A percentile compares a stretch with the other conserved stretches of the same genome.
These are phyloP conservation scores for Phytophthora nicotianae DNA, from an alignment of 352 stramenopile genomes.

Conservation along the genomic window DNA sequence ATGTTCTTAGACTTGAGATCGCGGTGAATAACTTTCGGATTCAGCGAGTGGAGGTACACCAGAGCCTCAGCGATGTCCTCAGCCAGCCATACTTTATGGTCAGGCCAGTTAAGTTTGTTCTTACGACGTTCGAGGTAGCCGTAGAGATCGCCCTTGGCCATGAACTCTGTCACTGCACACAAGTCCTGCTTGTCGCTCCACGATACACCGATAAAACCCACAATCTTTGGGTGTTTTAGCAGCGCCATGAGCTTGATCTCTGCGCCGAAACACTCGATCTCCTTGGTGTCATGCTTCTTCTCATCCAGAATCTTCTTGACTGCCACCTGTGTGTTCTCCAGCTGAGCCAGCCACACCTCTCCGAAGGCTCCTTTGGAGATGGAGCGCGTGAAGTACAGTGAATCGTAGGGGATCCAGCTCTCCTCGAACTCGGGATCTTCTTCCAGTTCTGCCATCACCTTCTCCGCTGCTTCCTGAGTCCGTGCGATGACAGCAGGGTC, in stretches of 20 bases:
- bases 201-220: slow-evolving; percentile 52
- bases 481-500: slow-evolving; percentile 31
- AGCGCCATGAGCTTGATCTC: slow-evolving; percentile 61
- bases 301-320: slow-evolving; percentile 86
- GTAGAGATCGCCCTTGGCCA: slow-evolving; percentile 56
- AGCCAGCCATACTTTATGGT: slow-evolving; percentile 43
- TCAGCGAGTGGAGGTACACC: slow-evolving; percentile 83
- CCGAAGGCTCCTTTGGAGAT: slow-evolving; percentile 82
- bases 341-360: slow-evolving; percentile 81
- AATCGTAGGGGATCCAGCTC: slow-evolving; percentile 68
- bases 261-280: slow-evolving; percentile 72
- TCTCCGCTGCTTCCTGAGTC: slow-evolving; percentile 49
- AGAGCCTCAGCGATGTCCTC: slow-evolving; percentile 76
- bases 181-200: slow-evolving; percentile 56
- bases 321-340: slow-evolving; percentile 79
- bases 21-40: slow-evolving; percentile 85
- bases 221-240: slow-evolving; percentile 61
- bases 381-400: slow-evolving; percentile 78
- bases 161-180: slow-evolving; percentile 58
- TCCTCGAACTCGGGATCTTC: slow-evolving; percentile 54
- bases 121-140: slow-evolving; percentile 36
- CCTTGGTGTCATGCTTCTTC: slow-evolving; percentile 80
- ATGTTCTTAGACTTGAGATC: slow-evolving; percentile 85
- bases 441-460: slow-evolving; percentile 69
- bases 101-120: slow-evolving; percentile 36